A percentile compares a stretch with the other conserved stretches of the same genome.
Conservation (phyloP, 2,329 filamentous ascomycete species). For the Mycosphaerella sp. region DNA sequence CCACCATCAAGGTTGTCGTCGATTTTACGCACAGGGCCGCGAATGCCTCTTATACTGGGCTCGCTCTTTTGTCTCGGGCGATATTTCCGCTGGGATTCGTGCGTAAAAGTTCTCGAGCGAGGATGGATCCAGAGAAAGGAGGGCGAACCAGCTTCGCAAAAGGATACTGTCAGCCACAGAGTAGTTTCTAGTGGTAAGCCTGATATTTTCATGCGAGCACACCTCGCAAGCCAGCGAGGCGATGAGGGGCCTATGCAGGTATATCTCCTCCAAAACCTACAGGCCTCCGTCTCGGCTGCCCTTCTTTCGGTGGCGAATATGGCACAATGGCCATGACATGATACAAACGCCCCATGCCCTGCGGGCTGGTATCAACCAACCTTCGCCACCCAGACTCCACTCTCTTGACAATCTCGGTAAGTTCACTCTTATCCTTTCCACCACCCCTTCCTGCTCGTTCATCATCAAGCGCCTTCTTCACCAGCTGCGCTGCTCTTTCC, state of each 20-base stretch:
- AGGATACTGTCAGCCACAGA: too few relatives aligned
- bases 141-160: too few relatives aligned
- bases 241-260: constrained; percentile 5
- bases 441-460: constrained; percentile 30
- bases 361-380: constrained; percentile 72
- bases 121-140: too few relatives aligned
- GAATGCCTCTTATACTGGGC: too few relatives aligned
- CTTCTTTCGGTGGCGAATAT: constrained; percentile 46
- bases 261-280: constrained; percentile 82
- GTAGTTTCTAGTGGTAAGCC: background rate
- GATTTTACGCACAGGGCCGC: too few relatives aligned
- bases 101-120: too few relatives aligned
- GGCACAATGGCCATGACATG: constrained; percentile 89
- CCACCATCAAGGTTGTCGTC: too few relatives aligned
- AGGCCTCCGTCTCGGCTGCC: constrained; percentile 63
- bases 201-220: background rate
- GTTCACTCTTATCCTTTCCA: constrained; percentile 34
- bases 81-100: too few relatives aligned
- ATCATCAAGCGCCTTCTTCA: constrained; percentile 40
- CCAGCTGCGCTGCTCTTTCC: constrained; percentile 65
- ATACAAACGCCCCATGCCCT: constrained; percentile 91
- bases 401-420: constrained; percentile 49
- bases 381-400: constrained; percentile 72
- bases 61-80: too few relatives aligned
- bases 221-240: background rate